phyloP scores from a whole-genome alignment of 495 filamentous ascomycete genomes.

The Aspergillus cristatus region DNA sequence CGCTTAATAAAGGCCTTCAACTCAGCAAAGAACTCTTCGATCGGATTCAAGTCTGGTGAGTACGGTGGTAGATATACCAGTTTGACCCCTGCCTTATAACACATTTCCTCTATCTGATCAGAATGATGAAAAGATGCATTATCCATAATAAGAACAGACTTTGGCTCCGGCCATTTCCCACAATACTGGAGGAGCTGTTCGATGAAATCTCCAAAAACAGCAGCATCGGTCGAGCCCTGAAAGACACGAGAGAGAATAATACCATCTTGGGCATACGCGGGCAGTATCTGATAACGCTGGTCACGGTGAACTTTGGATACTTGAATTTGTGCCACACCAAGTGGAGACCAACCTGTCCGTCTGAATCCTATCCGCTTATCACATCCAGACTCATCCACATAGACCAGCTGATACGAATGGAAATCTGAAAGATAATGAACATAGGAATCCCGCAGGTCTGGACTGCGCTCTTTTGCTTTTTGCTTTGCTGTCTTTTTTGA shows the following conservation, averaged over 20 bases:
- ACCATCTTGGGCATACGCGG: constrained; percentile 27
- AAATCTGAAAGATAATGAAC: constrained; percentile 19
- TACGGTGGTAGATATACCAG: constrained; percentile 23
- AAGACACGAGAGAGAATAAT: constrained; percentile 21
- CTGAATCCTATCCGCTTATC: constrained; percentile 18
- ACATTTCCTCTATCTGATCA: constrained; percentile 22
- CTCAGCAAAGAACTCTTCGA: background rate
- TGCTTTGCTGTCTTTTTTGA: constrained; percentile 20
- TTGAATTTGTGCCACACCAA: constrained; percentile 18
- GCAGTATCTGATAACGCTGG: constrained; percentile 26
- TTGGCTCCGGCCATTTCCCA: constrained; percentile 23
- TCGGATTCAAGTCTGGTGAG: background rate
- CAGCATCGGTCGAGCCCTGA: constrained; percentile 22
- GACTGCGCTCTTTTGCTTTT: constrained; percentile 21
- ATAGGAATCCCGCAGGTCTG: constrained; percentile 24
- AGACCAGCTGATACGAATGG: constrained; percentile 19
- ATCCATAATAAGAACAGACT: no score
- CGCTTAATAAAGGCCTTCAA: background rate
- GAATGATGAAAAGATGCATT: constrained; percentile 28
- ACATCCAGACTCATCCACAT: no score
- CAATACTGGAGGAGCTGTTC: constrained; percentile 24
- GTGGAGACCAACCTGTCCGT: constrained; percentile 18
- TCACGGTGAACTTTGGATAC: constrained; percentile 19
- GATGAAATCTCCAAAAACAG: constrained; percentile 27
- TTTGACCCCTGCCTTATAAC: constrained; percentile 19